Evolutionary conservation across 805 yeast genomes (phyloP), one percentile per base, ranked within the genome.

Genomic region (Spathaspora girioi): DNA sequence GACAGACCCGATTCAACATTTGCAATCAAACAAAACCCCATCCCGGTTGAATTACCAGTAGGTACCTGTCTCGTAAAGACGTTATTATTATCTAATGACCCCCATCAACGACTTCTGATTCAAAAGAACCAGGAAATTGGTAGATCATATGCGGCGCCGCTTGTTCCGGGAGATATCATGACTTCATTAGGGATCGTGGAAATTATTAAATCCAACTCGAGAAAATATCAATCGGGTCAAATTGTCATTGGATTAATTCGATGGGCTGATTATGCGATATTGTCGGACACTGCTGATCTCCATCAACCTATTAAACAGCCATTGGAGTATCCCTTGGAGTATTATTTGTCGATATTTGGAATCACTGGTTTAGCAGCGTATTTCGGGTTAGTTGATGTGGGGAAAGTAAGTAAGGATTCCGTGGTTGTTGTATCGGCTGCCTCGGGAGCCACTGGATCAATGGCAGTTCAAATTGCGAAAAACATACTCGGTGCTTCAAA

Each of bases 61-160:
- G 68, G 64, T 23, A 62, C 68, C 51, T 51, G 68, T 23, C 59
- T 61, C 40, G 62, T 68, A 47, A 67, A 66, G 56, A 49, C 35
- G 43, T 46, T 68, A 51, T 60, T 59, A 49, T 56, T 69, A 43
- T 69, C 73, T 48, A 69, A 70, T 56, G 75, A 70, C 54, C 72
- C 75, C 18, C 56, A 66, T 14, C 73, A 68, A 55, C 63, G 74
- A 59, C 59, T 57, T n/a, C 68, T 71, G 72, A 70, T 70, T 45
- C 64, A 65, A 44, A 67, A 67, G 47, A 64, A 62, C 31, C 56
- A 59, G 52, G 20, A 57, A 65, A 50, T 54, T 59, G 47, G 65
- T 66, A 54, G 52, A 52, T 19, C 56, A 56, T 4, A 59, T 45
- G 66, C 64, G 38, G 64, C 61, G 7, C 52, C 55, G 3, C 56